Percentiles rank a stretch among this genome's conserved stretches.
These are phyloP conservation scores for Allomyces arbusculus DNA, from an alignment of 192 early-diverging fungal genomes.

Conservation along the genomic window DNA sequence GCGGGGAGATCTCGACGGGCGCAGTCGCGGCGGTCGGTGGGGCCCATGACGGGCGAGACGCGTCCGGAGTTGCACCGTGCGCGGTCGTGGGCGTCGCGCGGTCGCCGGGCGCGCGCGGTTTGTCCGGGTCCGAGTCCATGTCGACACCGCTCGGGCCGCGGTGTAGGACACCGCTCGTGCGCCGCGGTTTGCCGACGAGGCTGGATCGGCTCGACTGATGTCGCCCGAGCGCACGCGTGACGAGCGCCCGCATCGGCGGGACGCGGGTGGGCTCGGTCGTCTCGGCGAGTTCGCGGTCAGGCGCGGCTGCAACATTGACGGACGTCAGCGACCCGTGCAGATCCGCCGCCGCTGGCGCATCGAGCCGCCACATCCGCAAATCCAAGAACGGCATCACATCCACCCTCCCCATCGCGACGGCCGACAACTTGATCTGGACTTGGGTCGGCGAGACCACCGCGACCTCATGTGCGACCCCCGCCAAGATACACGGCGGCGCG, in stretches of 20 bases:
- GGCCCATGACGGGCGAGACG: constrained; percentile 3
- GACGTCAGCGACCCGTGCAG: neutral
- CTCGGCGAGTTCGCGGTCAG: constrained; percentile 7
- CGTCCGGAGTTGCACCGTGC: neutral
- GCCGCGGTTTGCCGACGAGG: neutral
- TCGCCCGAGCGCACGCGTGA: no score
- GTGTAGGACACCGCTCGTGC: constrained; percentile 1
- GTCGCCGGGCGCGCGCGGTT: constrained; percentile 6
- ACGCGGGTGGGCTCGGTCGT: constrained; percentile 2
- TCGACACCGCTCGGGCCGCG: neutral
- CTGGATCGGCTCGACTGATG: neutral
- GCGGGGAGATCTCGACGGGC: constrained; percentile 42
- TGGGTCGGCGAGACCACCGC: constrained; percentile 31
- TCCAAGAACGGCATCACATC: constrained; percentile 6
- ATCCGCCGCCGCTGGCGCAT: constrained; percentile 9
- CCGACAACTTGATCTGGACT: constrained; percentile 42
- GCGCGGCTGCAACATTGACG: constrained; percentile 15
- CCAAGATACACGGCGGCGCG: constrained; percentile 31
- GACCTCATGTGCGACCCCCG: constrained; percentile 41
- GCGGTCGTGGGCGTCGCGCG: constrained; percentile 1
- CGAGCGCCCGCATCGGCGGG: neutral
- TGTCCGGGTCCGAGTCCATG: constrained; percentile 4
- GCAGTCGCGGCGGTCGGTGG: constrained; percentile 10
- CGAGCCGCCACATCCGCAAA: constrained; percentile 8
- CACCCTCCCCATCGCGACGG: constrained; percentile 29